Conservation (phyloP, 2,329 filamentous ascomycete species). For the Geosmithia putterillii region DNA sequence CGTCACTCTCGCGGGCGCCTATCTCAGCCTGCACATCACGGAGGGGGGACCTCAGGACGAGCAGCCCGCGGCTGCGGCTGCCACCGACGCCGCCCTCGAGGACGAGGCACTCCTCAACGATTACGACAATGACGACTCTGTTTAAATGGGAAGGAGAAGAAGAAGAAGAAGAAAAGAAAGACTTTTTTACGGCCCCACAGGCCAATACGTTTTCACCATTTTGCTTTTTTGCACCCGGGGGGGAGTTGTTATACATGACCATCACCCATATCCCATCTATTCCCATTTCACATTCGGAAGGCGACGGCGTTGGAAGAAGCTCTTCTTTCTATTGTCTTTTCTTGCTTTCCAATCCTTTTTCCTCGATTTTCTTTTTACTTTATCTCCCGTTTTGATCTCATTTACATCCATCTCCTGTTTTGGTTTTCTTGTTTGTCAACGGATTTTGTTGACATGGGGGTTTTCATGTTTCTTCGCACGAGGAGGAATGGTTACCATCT, state of each 20-base stretch:
- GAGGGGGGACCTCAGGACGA: conserved; percentile 42
- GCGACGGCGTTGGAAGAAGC: too few relatives aligned
- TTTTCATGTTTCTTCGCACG: too few relatives aligned
- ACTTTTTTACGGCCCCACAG: background rate
- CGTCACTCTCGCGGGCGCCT: conserved; percentile 62
- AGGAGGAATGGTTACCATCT: too few relatives aligned
- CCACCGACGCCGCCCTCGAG: conserved; percentile 21
- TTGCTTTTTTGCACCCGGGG: too few relatives aligned
- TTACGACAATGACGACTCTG: conserved; percentile 17
- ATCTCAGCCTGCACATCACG: conserved; percentile 64
- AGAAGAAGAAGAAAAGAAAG: background rate
- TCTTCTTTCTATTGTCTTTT: background rate
- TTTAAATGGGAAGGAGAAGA: conserved; percentile 7
- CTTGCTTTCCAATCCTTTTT: background rate
- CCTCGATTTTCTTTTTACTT: too few relatives aligned
- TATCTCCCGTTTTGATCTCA: too few relatives aligned
- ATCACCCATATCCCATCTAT: background rate
- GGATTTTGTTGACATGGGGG: too few relatives aligned
- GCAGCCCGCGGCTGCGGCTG: conserved; percentile 21
- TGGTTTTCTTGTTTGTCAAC: too few relatives aligned
- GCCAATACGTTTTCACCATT: background rate
- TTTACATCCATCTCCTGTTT: too few relatives aligned
- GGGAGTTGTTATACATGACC: too few relatives aligned
- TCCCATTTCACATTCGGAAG: background rate
- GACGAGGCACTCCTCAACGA: conserved; percentile 18